These are phyloP conservation scores for Viridothelium virens DNA, from an alignment of 495 filamentous ascomycete genomes.

Conservation along the genomic window DNA sequence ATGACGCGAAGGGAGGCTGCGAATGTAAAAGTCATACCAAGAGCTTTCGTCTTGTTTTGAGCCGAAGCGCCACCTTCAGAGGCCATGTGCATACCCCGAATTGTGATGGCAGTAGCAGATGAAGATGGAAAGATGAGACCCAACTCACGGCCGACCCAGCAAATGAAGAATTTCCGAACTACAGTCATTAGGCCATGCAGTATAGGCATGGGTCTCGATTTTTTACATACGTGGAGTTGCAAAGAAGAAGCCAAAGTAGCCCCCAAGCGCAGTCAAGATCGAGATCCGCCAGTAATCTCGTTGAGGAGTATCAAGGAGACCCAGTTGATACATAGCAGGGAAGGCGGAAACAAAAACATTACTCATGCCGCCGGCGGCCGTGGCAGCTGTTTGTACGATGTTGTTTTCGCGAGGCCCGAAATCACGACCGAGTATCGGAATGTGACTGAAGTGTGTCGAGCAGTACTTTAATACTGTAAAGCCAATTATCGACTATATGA, in stretches of 20 bases:
- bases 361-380: constrained; percentile 55
- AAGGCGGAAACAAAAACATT: constrained; percentile 57
- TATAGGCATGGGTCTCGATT: too few species aligned
- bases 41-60: constrained; percentile 51
- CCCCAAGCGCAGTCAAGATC: constrained; percentile 53
- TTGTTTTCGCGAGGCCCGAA: constrained; percentile 64
- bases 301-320: constrained; percentile 45
- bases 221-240: constrained; percentile 45
- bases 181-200: constrained; percentile 6
- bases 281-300: constrained; percentile 52
- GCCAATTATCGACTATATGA: constrained; percentile 50
- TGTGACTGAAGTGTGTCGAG: constrained; percentile 39
- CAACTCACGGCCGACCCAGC: constrained; percentile 56
- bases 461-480: constrained; percentile 56
- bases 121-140: constrained; percentile 56
- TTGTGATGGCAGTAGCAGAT: constrained; percentile 55
- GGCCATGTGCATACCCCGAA: constrained; percentile 56
- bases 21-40: constrained; percentile 43
- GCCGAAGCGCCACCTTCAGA: constrained; percentile 46
- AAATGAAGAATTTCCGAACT: constrained; percentile 60
- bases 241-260: constrained; percentile 64
- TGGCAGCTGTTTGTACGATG: constrained; percentile 57
- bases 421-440: constrained; percentile 50
- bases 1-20: constrained; percentile 49
- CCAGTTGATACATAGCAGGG: constrained; percentile 55